Evolutionary conservation across 345 rosid species (phyloP).

Genomic region (Rhodomyrtus tomentosa): DNA sequence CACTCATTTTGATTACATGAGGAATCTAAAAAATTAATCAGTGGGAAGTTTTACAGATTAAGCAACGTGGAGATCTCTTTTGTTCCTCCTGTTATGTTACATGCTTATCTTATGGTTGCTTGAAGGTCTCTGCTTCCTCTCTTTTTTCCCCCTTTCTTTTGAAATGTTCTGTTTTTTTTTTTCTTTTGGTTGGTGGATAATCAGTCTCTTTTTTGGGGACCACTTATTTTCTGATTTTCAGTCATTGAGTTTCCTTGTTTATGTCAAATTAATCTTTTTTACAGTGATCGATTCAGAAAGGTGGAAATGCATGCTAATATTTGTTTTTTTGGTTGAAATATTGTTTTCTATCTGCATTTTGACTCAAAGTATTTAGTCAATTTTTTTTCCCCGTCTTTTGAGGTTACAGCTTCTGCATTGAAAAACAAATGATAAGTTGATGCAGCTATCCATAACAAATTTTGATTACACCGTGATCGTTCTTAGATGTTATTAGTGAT

Average conservation of each 20-base stretch:
- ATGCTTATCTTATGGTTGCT: background rate
- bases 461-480: background rate
- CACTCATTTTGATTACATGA: background rate
- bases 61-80: background rate
- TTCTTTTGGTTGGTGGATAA: background rate
- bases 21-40: background rate
- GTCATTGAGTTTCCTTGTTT: background rate
- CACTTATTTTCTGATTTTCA: background rate
- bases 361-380: background rate
- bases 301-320: background rate
- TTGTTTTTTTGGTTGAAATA: background rate
- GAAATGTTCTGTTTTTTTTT: background rate
- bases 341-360: background rate
- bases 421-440: background rate
- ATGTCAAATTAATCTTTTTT: background rate
- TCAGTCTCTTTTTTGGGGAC: background rate
- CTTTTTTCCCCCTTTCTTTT: background rate
- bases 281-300: background rate
- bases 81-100: background rate
- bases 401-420: background rate
- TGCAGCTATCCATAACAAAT: background rate
- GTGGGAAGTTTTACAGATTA: background rate
- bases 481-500: background rate
- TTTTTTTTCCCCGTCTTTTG: background rate
- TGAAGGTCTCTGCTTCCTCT: background rate